Evolutionary conservation across 2,329 filamentous ascomycete genomes (phyloP), one percentile per base, ranked within the genome.

Genomic region (Cladosporium phlei): DNA sequence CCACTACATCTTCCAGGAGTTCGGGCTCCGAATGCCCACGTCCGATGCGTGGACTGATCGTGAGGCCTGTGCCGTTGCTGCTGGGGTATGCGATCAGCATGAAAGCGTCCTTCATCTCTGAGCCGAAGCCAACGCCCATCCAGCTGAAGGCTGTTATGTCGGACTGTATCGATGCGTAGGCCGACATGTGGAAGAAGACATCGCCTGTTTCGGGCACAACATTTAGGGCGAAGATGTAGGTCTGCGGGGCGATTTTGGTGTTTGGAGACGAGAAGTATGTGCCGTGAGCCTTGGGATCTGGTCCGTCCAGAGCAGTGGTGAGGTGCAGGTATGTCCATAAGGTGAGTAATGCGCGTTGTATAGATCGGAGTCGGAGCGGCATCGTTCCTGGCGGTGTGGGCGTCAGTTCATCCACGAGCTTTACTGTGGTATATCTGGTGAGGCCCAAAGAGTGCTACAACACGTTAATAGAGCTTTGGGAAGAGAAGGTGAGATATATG

Each of bases 41-140:
- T n/a, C 61, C 60, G 28, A 66, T 51, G 22, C 68, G 60, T 0
- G 68, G 64, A 40, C 62, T 66, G 2, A 69, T 46, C 0, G 66
- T 69, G 9, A 70, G 53, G 39, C 66, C 66, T 63, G 37, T 20
- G 5, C 44, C 50, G 29, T 55, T 54, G 3, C 52, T 51, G 40
- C 62, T 60, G 0, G 66, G 60, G 53, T 73, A 72, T 50, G 70
- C 63, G 28, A 72, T 54, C 38, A 73, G 62, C 60, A 72, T 72
- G 38, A 72, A 51, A 14, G 66, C 60, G 19, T 65, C 59, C 48
- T 60, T 58, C 70, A 73, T 73, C 27, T 59, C 51, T 14, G 51
- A 52, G 5, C 70, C 70, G 48, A 71, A 65, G 5, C 70, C 70
- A 4, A 70, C 61, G 2, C 60, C 69, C 5, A 70, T 62, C 70